Base-by-base conservation (phyloP, 306 rosid genomes). In the Lathyrus oleraceus region DNA sequence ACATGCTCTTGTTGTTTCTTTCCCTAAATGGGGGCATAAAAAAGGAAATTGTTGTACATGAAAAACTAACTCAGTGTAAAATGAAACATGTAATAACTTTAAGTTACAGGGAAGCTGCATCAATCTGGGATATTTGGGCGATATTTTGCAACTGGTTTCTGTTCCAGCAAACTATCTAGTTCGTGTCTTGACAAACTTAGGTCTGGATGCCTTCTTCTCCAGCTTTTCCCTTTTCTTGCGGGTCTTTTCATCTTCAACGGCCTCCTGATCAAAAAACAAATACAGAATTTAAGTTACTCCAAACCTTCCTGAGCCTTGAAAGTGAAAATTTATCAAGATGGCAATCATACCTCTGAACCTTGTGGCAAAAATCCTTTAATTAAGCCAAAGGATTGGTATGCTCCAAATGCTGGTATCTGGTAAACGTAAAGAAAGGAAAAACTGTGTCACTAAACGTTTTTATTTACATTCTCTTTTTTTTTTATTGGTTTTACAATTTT, bases 221-320 rank as follows among this genome's bases (percentile, higher is more conserved):
- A 88, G 77, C 85, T 94, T 94, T 77, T 94, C 97, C 73, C 98
- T 83, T 84, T 94, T 94, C 85, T 86, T 94, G 57, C 96, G 95
- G 39, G 91, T 77, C 80, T 88, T 94, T 47, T 94, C 98, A 72
- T 94, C 99, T 84, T 94, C 99, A 9, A 65, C 14, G 8, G 79
- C 77, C 45, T 85, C 99, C 99, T 94, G 65, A 25, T 61, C 44
- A 68, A 59, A 75, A 42, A 72, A 43, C 4, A 64, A 20, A 76
- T 11, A 65, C 30, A 8, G 45, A 35, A 66, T 67, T 71, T 54
- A 76, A 58, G 64, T 51, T 49, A 70, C 44, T 11, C 56, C 13
- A n/a, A 62, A 42, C 27, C 30, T 52, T 62, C 36, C 9, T 12
- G 17, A 4, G 15, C 19, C 36, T 58, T 61, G 45, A 60, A 43